Percentiles rank a stretch among this genome's conserved stretches.
Evolutionary conservation across 1,284 basidiomycete genomes (phyloP).

Genomic region (Ganoderma sp.): DNA sequence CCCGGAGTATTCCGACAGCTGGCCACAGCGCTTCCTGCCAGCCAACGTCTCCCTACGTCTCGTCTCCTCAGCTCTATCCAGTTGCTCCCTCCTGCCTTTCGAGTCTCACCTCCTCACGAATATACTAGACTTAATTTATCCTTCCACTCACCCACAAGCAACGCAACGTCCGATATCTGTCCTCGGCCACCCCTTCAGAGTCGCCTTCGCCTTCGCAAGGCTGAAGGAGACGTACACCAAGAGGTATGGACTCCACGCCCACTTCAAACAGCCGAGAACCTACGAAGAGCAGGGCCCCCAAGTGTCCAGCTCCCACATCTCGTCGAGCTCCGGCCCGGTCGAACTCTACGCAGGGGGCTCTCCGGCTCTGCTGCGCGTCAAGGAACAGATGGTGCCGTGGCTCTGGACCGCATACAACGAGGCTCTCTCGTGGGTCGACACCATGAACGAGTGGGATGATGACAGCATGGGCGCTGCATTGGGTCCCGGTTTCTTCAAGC

Average conservation of each 20-base stretch:
- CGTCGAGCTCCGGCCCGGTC: background rate
- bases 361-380: background rate
- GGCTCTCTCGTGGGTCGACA: background rate
- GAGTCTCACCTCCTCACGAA: too few species aligned
- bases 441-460: background rate
- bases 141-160: too few species aligned
- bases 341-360: background rate
- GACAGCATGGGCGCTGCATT: background rate
- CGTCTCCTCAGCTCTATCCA: too few species aligned
- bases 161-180: too few species aligned
- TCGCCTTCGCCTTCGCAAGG: background rate
- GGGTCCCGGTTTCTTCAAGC: background rate
- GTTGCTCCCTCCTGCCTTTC: too few species aligned
- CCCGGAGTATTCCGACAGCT: too few species aligned
- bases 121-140: too few species aligned
- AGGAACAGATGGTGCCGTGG: constrained; percentile 1
- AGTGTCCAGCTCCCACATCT: background rate
- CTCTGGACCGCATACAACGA: background rate
- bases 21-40: too few species aligned
- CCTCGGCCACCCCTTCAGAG: too few species aligned
- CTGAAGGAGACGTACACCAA: background rate
- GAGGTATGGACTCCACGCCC: background rate
- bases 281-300: background rate
- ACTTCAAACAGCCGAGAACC: background rate
- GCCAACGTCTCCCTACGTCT: too few species aligned